Base-by-base conservation (phyloP, 345 rosid genomes). In the Litchi chinensis region DNA sequence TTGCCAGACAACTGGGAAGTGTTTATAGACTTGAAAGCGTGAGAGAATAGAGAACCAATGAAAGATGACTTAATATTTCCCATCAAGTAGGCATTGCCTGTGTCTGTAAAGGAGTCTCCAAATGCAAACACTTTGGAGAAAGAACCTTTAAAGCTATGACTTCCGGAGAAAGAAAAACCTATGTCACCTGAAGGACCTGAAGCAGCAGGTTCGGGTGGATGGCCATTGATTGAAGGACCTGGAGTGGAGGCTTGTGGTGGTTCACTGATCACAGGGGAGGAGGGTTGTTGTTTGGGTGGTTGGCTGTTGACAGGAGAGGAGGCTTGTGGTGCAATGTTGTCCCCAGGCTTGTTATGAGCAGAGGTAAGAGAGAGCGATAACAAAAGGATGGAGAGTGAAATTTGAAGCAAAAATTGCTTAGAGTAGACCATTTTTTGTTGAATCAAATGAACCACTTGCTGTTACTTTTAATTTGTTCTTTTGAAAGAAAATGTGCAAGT, bases 21-120 rank as follows among this genome's bases (percentile, higher is more conserved):
- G 10, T 24, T 70, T 8, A 57, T 40, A 13, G 16, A 64, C 75
- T 9, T 15, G 26, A 24, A 56, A 12, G n/a, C 11, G 39, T 6
- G 56, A 26, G 12, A 73, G 13, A 73, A 2, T 0, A 79, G 10
- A 6, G 62, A 10, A 24, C 60, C 75, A 19, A 74, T 39, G 26
- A 84, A 80, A 64, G 78, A 15, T 22, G 78, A 13, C 50, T 79
- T 70, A 16, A 86, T 44, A 50, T 63, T 67, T 41, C 86, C 87
- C 56, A 81, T 19, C 19, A 72, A 11, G 48, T 39, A 63, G 32
- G 87, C 83, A 43, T 89, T 89, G n/a, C 88, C 90, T 0, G 85
- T 83, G 82, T 88, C 87, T 0, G 91, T 89, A 59, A 16, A 75
- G 15, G 89, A 86, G 75, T 85, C 91, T 10, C 91, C 91, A 22